A percentile compares a stretch with the other conserved stretches of the same genome.
phyloP scores from a whole-genome alignment of 2,329 filamentous ascomycete genomes.

The Exophiala viscosa region DNA sequence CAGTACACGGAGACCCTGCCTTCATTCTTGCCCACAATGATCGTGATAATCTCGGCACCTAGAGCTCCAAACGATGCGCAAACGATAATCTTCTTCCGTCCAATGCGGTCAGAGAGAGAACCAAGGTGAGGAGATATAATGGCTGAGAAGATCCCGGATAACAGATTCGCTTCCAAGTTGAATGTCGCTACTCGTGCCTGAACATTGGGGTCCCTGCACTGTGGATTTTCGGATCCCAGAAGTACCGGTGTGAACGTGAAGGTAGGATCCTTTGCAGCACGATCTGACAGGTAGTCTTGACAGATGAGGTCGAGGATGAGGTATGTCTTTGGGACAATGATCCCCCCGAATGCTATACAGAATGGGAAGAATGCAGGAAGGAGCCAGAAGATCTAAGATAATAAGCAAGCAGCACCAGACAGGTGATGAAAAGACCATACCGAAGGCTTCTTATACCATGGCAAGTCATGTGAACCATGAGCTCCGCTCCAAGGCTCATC shows the following conservation, averaged over 20 bases:
- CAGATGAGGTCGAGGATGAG: constrained; percentile 82
- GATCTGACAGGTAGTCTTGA: constrained; percentile 72
- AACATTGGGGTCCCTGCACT: constrained; percentile 76
- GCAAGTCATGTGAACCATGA: constrained; percentile 32
- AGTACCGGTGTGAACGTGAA: constrained; percentile 62
- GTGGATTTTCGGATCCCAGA: constrained; percentile 66
- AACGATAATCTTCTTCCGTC: constrained; percentile 70
- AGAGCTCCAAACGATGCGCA: constrained; percentile 72
- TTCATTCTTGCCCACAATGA: constrained; percentile 72
- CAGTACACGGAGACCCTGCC: constrained; percentile 70
- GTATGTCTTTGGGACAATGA: constrained; percentile 82
- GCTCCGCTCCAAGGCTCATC: constrained; percentile 35
- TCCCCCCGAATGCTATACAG: constrained; percentile 79
- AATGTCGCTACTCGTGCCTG: constrained; percentile 75
- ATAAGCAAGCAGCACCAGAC: constrained; percentile 11
- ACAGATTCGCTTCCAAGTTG: constrained; percentile 69
- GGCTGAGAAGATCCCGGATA: constrained; percentile 73
- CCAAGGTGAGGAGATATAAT: constrained; percentile 79
- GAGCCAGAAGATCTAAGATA: constrained; percentile 71
- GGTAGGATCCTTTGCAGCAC: constrained; percentile 55
- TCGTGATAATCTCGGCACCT: constrained; percentile 69
- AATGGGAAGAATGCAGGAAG: constrained; percentile 75
- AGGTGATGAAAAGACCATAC: constrained; percentile 34
- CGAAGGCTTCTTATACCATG: constrained; percentile 51
- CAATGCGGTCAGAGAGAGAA: constrained; percentile 79